Evolutionary conservation across 805 yeast species (phyloP).

Genomic region (Zygotorulaspora sp.): DNA sequence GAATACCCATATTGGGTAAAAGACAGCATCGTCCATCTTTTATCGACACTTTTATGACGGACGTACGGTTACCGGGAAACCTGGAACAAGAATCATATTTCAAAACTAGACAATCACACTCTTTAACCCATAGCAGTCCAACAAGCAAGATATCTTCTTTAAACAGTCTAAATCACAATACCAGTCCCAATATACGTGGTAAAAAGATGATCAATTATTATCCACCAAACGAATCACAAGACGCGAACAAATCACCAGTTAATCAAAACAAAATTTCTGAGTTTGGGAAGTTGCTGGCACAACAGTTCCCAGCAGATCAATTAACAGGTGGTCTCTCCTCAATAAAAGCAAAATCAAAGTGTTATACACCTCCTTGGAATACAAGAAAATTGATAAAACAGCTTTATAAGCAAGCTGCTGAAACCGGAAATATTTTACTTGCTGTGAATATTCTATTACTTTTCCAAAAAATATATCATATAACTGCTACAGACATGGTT

Average conservation of each 20-base stretch:
- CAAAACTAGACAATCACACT: slow-evolving; percentile 9
- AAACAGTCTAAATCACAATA: slow-evolving; percentile 9
- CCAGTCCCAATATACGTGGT: slow-evolving; percentile 12
- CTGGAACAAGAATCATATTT: slow-evolving; percentile 11
- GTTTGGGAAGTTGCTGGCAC: slow-evolving; percentile 6
- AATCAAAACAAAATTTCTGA: slow-evolving; percentile 1
- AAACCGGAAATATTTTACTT: slow-evolving; percentile 31
- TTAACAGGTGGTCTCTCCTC: neutral
- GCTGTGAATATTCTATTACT: slow-evolving; percentile 28
- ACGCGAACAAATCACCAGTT: slow-evolving; percentile 7
- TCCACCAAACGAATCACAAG: slow-evolving; percentile 1
- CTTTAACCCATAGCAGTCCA: slow-evolving; percentile 20
- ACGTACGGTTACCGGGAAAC: slow-evolving; percentile 20
- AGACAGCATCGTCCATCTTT: slow-evolving; percentile 28
- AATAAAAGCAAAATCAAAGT: neutral
- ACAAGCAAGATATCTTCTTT: slow-evolving; percentile 19
- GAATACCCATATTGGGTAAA: slow-evolving; percentile 24
- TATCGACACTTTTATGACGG: slow-evolving; percentile 32
- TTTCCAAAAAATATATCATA: slow-evolving; percentile 30
- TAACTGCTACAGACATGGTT: slow-evolving; percentile 26
- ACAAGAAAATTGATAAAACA: slow-evolving; percentile 28
- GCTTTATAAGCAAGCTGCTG: slow-evolving; percentile 31
- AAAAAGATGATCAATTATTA: slow-evolving; percentile 6
- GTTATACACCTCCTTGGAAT: slow-evolving; percentile 31
- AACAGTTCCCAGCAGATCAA: neutral